These are phyloP conservation scores for Spongospora subterranea DNA, from an alignment of 208 protist genomes.

Conservation along the genomic window DNA sequence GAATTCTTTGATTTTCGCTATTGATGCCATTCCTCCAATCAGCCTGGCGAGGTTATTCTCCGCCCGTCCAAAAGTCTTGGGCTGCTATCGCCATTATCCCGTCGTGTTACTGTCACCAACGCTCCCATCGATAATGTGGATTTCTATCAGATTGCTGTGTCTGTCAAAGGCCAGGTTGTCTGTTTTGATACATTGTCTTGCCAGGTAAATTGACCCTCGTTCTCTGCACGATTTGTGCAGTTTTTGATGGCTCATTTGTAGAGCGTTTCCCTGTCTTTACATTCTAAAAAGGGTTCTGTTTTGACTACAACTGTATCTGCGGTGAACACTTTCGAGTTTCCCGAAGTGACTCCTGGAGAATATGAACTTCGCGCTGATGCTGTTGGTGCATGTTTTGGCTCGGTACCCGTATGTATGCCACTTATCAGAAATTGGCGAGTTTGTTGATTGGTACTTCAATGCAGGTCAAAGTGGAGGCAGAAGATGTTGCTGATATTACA, in stretches of 20 bases:
- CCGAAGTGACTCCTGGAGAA: neutral
- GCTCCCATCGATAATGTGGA: neutral
- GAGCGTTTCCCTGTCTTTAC: neutral
- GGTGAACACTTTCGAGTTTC: neutral
- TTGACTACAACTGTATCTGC: neutral
- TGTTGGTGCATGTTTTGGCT: neutral
- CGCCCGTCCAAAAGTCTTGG: neutral
- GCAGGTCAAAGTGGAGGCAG: neutral
- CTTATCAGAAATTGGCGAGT: neutral
- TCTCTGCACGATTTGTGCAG: neutral
- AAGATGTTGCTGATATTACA: neutral
- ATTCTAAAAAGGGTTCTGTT: neutral
- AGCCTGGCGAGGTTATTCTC: neutral
- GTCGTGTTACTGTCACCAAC: neutral
- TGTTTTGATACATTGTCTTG: neutral
- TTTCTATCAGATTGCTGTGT: neutral
- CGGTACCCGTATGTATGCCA: neutral
- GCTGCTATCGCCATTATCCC: neutral
- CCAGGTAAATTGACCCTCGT: neutral
- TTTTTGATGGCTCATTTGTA: neutral
- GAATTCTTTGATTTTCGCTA: neutral
- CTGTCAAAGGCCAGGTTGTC: neutral
- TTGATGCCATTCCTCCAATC: neutral
- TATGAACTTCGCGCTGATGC: neutral
- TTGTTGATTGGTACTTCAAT: neutral